Base-by-base conservation (phyloP, 306 rosid species). In the Sesbania bispinosa region DNA sequence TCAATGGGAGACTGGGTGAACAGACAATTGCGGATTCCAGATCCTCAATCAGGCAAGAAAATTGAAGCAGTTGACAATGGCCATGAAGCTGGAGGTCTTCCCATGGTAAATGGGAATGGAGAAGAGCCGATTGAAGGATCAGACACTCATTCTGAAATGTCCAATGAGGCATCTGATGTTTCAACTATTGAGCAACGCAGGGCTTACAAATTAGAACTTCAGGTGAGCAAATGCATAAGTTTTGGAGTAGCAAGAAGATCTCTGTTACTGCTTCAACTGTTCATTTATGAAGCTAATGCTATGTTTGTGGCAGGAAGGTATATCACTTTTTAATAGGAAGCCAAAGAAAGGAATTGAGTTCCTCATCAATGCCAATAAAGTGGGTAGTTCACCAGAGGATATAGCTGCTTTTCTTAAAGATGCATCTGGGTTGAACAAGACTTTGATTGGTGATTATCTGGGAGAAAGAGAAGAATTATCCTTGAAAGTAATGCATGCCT, bases 1-100 rank as follows among this genome's bases (percentile, higher is more conserved):
- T 89, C 99, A 16, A 95, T 92, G 64, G 97, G 99, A 80, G 96
- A 91, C 69, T 95, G 97, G 99, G 83, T 89, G 96, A 95, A 89
- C 80, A 95, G 77, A 79, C 99, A 95, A 71, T 77, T 95, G 83
- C 95, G 96, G 33, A 95, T 95, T 84, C 96, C 99, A 23, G 97
- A 91, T 79, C 86, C 92, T 81, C 86, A 76, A 72, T 83, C 96
- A 32, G 72, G 81, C 74, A 95, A 85, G 82, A 89, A 85, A 77
- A 42, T 69, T 71, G 97, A 89, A 62, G 79, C 77, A 30, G 57
- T 88, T 48, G 93, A 89, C 52, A 84, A 73, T 26, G 80, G 73
- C 59, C 78, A 87, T 30, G 96, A 91, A 67, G 48, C 81, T 60
- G 92, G 88, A 79, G 75, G 72, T 84, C 84, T 71, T 77, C 85